These are phyloP conservation scores for Parastagonospora nodorum DNA, from an alignment of 2,329 filamentous ascomycete species.

Conservation along the genomic window DNA sequence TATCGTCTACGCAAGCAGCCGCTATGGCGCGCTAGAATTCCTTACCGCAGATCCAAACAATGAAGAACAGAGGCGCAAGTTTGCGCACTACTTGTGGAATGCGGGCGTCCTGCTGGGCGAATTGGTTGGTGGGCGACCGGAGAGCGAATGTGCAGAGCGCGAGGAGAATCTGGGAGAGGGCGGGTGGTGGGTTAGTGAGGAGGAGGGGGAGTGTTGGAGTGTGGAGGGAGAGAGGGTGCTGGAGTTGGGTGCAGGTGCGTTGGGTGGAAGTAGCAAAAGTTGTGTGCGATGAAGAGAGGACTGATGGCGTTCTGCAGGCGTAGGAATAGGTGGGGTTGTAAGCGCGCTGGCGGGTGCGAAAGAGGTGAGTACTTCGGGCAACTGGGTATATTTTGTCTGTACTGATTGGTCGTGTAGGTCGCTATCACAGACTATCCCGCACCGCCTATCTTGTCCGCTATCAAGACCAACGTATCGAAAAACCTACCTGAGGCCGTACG, in stretches of 20 bases:
- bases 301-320: constrained; percentile 44
- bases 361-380: constrained; percentile 43
- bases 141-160: constrained; percentile 7
- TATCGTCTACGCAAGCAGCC: constrained; percentile 61
- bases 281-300: constrained; percentile 14
- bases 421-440: constrained; percentile 72
- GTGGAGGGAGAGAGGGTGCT: constrained; percentile 60
- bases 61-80: constrained; percentile 64
- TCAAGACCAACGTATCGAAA: constrained; percentile 61
- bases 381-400: neutral
- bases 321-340: constrained; percentile 55
- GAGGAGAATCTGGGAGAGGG: constrained; percentile 23
- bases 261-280: constrained; percentile 16
- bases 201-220: constrained; percentile 47
- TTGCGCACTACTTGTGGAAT: constrained; percentile 78
- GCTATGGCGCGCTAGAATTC: constrained; percentile 44
- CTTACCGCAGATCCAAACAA: constrained; percentile 52
- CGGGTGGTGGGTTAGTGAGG: constrained; percentile 39
- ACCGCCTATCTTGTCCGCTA: constrained; percentile 61
- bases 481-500: constrained; percentile 54
- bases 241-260: constrained; percentile 72
- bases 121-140: constrained; percentile 43
- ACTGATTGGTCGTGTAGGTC: constrained; percentile 45
- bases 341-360: constrained; percentile 52
- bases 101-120: constrained; percentile 56